Conservation (phyloP, 129 eudicot genomes). For the Flaveria ramosissima region DNA sequence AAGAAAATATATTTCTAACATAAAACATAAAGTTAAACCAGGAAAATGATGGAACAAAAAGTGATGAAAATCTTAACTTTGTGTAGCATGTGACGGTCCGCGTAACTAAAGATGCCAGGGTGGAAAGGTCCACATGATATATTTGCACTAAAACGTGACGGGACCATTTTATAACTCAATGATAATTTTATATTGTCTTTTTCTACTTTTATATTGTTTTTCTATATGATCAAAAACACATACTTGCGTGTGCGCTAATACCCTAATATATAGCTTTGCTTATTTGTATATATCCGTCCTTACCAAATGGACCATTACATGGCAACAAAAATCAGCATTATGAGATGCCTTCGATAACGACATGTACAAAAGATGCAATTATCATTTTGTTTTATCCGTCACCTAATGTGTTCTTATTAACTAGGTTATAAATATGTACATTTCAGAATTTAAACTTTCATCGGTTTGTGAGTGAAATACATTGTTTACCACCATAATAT, state of each 20-base stretch:
- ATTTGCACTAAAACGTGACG: constrained; percentile 17
- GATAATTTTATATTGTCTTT: background rate
- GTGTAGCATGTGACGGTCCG: constrained; percentile 3
- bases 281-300: constrained; percentile 1
- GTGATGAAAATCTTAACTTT: background rate
- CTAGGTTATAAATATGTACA: no score
- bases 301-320: constrained; percentile 13
- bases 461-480: no score
- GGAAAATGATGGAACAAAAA: background rate
- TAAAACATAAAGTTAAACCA: background rate
- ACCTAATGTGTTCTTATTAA: no score
- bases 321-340: background rate
- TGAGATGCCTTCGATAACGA: background rate
- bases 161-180: constrained; percentile 27
- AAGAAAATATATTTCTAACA: background rate
- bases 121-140: constrained; percentile 15
- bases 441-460: no score
- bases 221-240: background rate
- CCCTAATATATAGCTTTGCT: constrained; percentile 1
- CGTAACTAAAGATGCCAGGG: constrained; percentile 20
- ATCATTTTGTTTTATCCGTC: background rate
- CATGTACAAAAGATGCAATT: constrained; percentile 5
- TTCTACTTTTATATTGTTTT: background rate
- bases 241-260: background rate
- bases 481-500: no score